Percentiles rank a stretch among this genome's conserved stretches.
phyloP scores from a whole-genome alignment of 2,329 filamentous ascomycete species.

The Mollisia scopiformis region DNA sequence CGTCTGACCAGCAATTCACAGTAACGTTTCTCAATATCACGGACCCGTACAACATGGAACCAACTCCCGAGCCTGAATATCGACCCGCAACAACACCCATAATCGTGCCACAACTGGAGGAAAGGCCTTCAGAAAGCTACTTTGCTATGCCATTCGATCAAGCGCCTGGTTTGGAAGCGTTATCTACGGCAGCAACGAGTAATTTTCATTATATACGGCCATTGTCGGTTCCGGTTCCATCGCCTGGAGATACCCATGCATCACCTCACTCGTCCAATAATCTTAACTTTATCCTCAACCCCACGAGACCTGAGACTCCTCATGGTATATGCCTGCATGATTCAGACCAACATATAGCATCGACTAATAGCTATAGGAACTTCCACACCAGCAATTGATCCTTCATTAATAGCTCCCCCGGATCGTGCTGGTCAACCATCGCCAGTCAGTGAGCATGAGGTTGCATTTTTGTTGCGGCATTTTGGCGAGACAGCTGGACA shows the following conservation, averaged over 20 bases:
- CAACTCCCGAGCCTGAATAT: conserved; percentile 40
- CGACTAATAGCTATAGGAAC: conserved; percentile 35
- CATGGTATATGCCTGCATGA: conserved; percentile 22
- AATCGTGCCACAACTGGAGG: conserved; percentile 22
- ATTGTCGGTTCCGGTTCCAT: conserved; percentile 22
- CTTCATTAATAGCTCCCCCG: conserved; percentile 36
- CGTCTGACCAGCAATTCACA: conserved; percentile 30
- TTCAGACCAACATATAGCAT: neutral
- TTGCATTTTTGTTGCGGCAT: conserved; percentile 61
- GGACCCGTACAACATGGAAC: conserved; percentile 60
- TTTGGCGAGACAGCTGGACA: conserved; percentile 62
- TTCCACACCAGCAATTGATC: conserved; percentile 48
- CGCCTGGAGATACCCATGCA: conserved; percentile 22
- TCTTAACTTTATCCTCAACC: conserved; percentile 60
- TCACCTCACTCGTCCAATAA: conserved; percentile 42
- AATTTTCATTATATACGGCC: conserved; percentile 39
- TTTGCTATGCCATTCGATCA: conserved; percentile 35
- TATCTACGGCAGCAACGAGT: conserved; percentile 53
- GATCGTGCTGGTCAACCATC: conserved; percentile 17
- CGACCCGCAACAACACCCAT: conserved; percentile 15
- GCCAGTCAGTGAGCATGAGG: conserved; percentile 53
- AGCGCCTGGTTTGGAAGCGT: conserved; percentile 55
- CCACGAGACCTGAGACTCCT: conserved; percentile 26
- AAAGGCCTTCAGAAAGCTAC: conserved; percentile 26
- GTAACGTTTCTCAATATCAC: conserved; percentile 65